phyloP scores from a whole-genome alignment of 148 eudicot genomes.

The Vaccinium darrowii region DNA sequence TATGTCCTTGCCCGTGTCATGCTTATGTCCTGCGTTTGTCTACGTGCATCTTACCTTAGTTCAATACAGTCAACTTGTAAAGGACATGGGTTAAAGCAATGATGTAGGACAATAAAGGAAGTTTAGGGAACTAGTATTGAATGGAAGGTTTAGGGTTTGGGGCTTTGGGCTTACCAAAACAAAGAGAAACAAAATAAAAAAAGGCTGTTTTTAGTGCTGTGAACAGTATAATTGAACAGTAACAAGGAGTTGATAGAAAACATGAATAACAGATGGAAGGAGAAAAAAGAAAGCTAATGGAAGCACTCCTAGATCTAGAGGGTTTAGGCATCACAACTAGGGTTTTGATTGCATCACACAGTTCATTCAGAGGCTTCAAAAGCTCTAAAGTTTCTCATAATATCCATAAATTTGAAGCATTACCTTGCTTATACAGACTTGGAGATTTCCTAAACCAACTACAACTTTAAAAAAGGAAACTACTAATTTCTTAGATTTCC shows the following conservation, averaged over 20 bases:
- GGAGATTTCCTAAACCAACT: no score
- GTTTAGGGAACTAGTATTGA: no score
- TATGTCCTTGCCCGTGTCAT: background rate
- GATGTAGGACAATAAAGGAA: no score
- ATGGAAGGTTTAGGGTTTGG: no score
- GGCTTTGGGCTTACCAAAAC: no score
- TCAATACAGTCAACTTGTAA: background rate
- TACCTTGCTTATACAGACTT: background rate
- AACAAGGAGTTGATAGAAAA: background rate
- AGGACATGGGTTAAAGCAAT: background rate
- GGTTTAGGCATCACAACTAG: background rate
- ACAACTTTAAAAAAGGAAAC: no score
- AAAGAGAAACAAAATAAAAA: no score
- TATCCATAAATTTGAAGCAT: no score
- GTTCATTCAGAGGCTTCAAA: no score
- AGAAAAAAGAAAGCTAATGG: background rate
- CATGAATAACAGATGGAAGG: background rate
- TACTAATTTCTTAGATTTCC: no score
- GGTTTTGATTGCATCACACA: no score
- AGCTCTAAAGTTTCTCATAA: no score
- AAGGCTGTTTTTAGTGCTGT: background rate
- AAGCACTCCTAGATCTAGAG: background rate
- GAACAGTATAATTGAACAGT: background rate
- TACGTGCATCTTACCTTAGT: background rate
- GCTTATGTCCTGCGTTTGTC: background rate